phyloP scores from a whole-genome alignment of 2,329 filamentous ascomycete genomes.

The Venturia effusa region DNA sequence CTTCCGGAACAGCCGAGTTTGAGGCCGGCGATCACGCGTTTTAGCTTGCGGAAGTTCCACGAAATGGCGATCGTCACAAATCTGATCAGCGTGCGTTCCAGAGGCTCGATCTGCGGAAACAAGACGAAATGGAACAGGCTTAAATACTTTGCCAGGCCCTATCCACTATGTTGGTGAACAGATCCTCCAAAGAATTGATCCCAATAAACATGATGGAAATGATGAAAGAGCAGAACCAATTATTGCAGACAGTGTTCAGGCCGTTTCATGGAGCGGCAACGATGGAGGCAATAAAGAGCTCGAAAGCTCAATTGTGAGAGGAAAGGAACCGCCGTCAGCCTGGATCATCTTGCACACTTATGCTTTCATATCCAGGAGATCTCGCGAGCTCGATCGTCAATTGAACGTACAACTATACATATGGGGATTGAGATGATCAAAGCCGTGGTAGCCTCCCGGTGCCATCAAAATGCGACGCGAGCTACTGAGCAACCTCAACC shows the following conservation, averaged over 20 bases:
- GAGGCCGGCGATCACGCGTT: not conserved
- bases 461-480: too few relatives aligned
- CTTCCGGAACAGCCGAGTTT: not conserved
- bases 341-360: not conserved
- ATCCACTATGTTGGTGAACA: too few relatives aligned
- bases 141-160: too few relatives aligned
- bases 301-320: conserved; percentile 20
- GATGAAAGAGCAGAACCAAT: too few relatives aligned
- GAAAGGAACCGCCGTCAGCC: not conserved
- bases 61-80: not conserved
- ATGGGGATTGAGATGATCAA: too few relatives aligned
- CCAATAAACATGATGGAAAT: too few relatives aligned
- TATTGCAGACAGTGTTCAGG: too few relatives aligned
- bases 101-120: not conserved
- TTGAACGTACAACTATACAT: not conserved
- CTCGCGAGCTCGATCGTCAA: not conserved
- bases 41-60: not conserved
- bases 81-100: not conserved
- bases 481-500: not conserved
- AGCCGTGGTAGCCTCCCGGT: too few relatives aligned
- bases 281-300: conserved; percentile 15
- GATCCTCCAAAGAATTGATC: too few relatives aligned
- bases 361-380: not conserved
- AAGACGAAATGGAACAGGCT: not conserved
- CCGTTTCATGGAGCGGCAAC: too few relatives aligned